Evolutionary conservation across 2,329 filamentous ascomycete genomes (phyloP).

Genomic region (Cadophora luteo-olivacea): DNA sequence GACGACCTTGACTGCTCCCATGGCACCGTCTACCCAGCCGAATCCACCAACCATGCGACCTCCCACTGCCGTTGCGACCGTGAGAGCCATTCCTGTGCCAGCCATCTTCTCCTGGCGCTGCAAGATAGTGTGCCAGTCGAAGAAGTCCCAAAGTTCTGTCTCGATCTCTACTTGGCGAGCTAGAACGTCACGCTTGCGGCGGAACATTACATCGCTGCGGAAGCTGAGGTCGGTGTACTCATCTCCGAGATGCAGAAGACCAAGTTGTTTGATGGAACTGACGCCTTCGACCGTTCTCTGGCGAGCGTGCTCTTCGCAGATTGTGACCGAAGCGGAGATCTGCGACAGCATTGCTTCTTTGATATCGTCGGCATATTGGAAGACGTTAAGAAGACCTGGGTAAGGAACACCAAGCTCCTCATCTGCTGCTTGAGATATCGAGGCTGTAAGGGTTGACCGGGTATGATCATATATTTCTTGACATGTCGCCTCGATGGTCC

Average conservation of each 20-base stretch:
- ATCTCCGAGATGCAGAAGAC: slow-evolving; percentile 85
- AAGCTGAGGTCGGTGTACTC: slow-evolving; percentile 88
- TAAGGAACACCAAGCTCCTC: slow-evolving; percentile 84
- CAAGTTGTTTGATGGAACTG: slow-evolving; percentile 85
- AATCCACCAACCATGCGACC: slow-evolving; percentile 81
- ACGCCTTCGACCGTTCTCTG: slow-evolving; percentile 80
- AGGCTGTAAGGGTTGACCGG: slow-evolving; percentile 73
- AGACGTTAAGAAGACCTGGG: slow-evolving; percentile 82
- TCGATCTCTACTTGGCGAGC: slow-evolving; percentile 87
- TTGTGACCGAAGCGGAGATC: slow-evolving; percentile 77
- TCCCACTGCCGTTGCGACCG: slow-evolving; percentile 85
- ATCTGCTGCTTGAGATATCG: slow-evolving; percentile 79
- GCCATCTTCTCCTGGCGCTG: slow-evolving; percentile 94
- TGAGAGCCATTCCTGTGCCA: slow-evolving; percentile 93
- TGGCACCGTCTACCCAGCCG: slow-evolving; percentile 86
- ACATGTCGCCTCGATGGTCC: slow-evolving; percentile 83
- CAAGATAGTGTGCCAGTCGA: slow-evolving; percentile 82
- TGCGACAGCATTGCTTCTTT: slow-evolving; percentile 91
- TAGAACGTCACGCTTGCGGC: slow-evolving; percentile 78
- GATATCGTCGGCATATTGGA: slow-evolving; percentile 91
- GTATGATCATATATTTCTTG: slow-evolving; percentile 87
- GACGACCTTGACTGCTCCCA: slow-evolving; percentile 81
- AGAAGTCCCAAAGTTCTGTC: slow-evolving; percentile 91
- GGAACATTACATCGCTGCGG: slow-evolving; percentile 93
- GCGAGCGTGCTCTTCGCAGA: slow-evolving; percentile 88